Conservation (phyloP, 2,329 filamentous ascomycete genomes). For the Cladophialophora bantiana region DNA sequence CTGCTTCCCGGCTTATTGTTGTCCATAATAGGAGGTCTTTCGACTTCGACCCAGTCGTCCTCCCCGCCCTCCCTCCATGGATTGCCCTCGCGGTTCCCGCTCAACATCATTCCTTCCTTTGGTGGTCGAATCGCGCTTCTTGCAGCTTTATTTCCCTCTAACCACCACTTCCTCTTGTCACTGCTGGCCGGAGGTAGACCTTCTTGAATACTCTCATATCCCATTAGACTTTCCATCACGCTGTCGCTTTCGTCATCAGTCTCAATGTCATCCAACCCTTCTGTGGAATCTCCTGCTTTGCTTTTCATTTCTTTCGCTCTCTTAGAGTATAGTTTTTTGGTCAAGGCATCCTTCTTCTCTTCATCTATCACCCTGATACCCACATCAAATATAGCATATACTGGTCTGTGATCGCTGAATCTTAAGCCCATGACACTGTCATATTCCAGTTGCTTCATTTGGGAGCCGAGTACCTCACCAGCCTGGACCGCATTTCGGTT, state of each 20-base stretch:
- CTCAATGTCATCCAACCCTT: slow-evolving; percentile 63
- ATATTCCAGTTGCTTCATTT: slow-evolving; percentile 83
- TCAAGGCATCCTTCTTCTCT: slow-evolving; percentile 72
- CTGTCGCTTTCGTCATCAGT: slow-evolving; percentile 40
- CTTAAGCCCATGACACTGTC: slow-evolving; percentile 80
- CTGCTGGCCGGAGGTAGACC: slow-evolving; percentile 71
- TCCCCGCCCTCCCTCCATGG: slow-evolving; percentile 73
- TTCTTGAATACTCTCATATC: slow-evolving; percentile 82
- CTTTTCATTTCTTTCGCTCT: slow-evolving; percentile 68
- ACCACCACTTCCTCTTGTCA: slow-evolving; percentile 70
- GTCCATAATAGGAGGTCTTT: slow-evolving; percentile 29
- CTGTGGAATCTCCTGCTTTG: slow-evolving; percentile 64
- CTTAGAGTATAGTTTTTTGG: slow-evolving; percentile 74
- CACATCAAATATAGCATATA: slow-evolving; percentile 88
- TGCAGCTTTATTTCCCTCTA: slow-evolving; percentile 70
- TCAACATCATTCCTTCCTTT: slow-evolving; percentile 67
- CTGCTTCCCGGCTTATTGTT: slow-evolving; percentile 33
- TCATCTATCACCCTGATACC: slow-evolving; percentile 83
- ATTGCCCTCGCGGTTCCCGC: slow-evolving; percentile 77
- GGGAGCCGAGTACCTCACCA: slow-evolving; percentile 62
- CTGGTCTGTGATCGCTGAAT: slow-evolving; percentile 96
- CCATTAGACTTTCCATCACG: slow-evolving; percentile 76
- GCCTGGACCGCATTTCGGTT: slow-evolving; percentile 29
- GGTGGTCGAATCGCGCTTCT: slow-evolving; percentile 75
- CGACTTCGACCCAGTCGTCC: slow-evolving; percentile 77